Evolutionary conservation across 2,329 filamentous ascomycete species (phyloP).

Genomic region (Alternaria alternata): DNA sequence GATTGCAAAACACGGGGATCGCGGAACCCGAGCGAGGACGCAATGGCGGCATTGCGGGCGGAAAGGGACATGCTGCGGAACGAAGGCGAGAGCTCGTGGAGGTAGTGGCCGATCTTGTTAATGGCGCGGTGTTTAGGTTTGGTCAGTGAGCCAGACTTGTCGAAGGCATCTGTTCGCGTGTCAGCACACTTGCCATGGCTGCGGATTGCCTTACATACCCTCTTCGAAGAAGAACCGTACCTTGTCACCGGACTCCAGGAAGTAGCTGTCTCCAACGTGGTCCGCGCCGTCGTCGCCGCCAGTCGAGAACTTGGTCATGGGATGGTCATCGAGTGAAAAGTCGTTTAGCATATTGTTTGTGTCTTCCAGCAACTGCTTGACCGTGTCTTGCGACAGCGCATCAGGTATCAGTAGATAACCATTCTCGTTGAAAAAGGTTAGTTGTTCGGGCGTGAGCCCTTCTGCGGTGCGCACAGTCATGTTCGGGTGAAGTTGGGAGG

Average conservation of each 20-base stretch:
- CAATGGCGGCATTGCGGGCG: conserved; percentile 68
- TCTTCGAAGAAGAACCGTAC: conserved; percentile 97
- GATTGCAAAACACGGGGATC: conserved; percentile 86
- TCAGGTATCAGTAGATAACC: conserved; percentile 89
- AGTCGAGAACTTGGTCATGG: conserved; percentile 92
- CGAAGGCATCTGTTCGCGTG: conserved; percentile 72
- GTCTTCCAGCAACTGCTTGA: conserved; percentile 74
- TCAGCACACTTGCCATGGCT: not conserved
- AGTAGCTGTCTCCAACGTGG: conserved; percentile 97
- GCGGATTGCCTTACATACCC: conserved; percentile 45
- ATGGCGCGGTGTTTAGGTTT: conserved; percentile 86
- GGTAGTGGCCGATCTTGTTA: conserved; percentile 69
- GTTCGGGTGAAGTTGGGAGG: not conserved
- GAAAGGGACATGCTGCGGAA: conserved; percentile 64
- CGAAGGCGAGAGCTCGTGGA: conserved; percentile 56
- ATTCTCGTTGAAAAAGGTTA: conserved; percentile 77
- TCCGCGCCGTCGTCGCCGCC: conserved; percentile 70
- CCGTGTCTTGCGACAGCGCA: conserved; percentile 72
- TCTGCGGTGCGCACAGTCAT: conserved; percentile 31
- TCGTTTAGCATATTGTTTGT: conserved; percentile 76
- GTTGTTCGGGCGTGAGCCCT: conserved; percentile 75
- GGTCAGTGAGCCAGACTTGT: conserved; percentile 67
- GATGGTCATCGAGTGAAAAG: conserved; percentile 83
- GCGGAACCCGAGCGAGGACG: conserved; percentile 73
- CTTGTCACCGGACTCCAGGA: conserved; percentile 88